Percentiles rank a stretch among this genome's conserved stretches.
phyloP scores from a whole-genome alignment of 2,329 filamentous ascomycete species.

The Aspergillus quadrilineatus region DNA sequence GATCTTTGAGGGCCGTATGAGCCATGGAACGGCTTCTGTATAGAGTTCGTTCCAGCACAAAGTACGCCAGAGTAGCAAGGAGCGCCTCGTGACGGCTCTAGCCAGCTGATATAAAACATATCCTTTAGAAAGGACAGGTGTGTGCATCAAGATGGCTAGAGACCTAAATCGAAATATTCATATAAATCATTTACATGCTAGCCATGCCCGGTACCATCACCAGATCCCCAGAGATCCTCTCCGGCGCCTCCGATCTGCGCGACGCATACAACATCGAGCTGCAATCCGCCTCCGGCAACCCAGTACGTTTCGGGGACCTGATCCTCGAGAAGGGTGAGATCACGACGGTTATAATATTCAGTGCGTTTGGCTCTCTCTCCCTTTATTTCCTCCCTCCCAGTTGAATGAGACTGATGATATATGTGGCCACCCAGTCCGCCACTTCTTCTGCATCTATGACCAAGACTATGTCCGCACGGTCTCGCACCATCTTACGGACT shows the following conservation, averaged over 20 bases:
- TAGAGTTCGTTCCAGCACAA: too few relatives aligned
- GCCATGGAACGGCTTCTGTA: too few relatives aligned
- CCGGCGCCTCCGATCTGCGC: background rate
- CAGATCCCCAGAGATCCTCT: background rate
- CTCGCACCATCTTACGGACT: conserved; percentile 15
- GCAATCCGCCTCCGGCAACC: conserved; percentile 13
- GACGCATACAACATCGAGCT: conserved; percentile 27
- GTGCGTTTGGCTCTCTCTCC: conserved; percentile 6
- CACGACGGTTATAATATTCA: conserved; percentile 24
- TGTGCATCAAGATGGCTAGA: too few relatives aligned
- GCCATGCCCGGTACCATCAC: background rate
- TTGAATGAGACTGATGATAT: background rate
- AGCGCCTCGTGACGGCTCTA: too few relatives aligned
- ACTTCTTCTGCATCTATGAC: conserved; percentile 28
- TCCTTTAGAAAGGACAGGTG: too few relatives aligned
- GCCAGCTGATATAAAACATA: too few relatives aligned
- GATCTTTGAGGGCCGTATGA: too few relatives aligned
- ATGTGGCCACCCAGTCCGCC: conserved; percentile 15
- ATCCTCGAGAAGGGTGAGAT: conserved; percentile 24
- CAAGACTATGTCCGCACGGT: conserved; percentile 24
- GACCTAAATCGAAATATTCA: too few relatives aligned
- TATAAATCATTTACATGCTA: background rate
- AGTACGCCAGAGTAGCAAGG: too few relatives aligned
- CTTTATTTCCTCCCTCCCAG: background rate
- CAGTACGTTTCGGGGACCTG: conserved; percentile 26